phyloP scores from a whole-genome alignment of 805 yeast species.

The Kazachstania taianensis region DNA sequence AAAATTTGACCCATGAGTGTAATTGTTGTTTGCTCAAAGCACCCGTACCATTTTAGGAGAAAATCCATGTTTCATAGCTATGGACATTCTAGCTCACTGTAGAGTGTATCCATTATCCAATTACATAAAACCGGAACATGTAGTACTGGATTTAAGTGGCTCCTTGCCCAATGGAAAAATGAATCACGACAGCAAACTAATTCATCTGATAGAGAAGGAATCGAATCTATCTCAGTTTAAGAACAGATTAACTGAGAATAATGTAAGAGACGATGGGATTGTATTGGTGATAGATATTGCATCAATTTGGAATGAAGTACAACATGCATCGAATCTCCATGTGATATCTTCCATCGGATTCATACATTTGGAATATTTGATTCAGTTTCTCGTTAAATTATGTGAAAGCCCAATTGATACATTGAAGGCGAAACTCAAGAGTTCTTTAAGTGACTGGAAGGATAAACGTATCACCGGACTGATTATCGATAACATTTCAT shows the following conservation, averaged over 20 bases:
- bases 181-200: neutral
- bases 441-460: neutral
- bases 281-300: neutral
- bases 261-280: neutral
- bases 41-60: neutral
- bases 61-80: slow-evolving; percentile 4
- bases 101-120: slow-evolving; percentile 15
- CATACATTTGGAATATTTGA: too few species aligned
- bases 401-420: too few species aligned
- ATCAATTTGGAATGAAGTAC: neutral
- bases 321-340: neutral
- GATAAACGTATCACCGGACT: slow-evolving; percentile 12
- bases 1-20: neutral
- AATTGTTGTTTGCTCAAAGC: neutral
- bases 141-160: neutral
- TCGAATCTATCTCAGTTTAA: neutral
- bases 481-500: slow-evolving; percentile 27
- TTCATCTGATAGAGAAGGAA: neutral
- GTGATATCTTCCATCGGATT: neutral
- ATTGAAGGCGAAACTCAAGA: neutral
- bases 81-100: slow-evolving; percentile 26
- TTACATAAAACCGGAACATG: neutral
- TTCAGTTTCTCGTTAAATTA: too few species aligned
- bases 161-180: neutral
- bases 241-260: neutral